Conservation (phyloP, 1,139 yeast species). For the Zygosaccharomyces pseudobailii region DNA sequence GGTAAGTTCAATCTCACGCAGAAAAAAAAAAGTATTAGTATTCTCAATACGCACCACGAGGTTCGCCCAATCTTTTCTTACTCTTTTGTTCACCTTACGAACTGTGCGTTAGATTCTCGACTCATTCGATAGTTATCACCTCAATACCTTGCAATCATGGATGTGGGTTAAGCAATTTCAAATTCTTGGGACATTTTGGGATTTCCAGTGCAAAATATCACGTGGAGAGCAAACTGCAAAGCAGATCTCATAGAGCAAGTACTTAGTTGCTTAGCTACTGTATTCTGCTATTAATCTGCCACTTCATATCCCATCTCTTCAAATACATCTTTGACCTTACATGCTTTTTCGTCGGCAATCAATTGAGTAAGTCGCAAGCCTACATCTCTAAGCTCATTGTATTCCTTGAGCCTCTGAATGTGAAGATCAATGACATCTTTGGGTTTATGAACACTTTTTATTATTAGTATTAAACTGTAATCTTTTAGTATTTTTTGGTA, state of each 20-base stretch:
- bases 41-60: background rate
- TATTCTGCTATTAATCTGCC: constrained; percentile 3
- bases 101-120: background rate
- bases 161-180: background rate
- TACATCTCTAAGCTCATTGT: constrained; percentile 34
- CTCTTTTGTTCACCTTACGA: background rate
- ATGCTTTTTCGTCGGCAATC: constrained; percentile 30
- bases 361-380: constrained; percentile 30
- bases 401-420: constrained; percentile 28
- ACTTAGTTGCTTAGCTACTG: background rate
- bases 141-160: background rate
- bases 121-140: background rate
- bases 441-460: constrained; percentile 11
- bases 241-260: background rate
- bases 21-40: background rate
- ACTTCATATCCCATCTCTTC: constrained; percentile 30
- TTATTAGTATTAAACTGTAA: background rate
- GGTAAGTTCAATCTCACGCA: background rate
- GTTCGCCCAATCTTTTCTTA: background rate
- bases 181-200: background rate
- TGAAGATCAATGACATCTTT: constrained; percentile 18
- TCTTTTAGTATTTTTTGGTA: background rate
- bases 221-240: background rate
- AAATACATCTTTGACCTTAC: constrained; percentile 25
- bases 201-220: background rate